Evolutionary conservation across 1,284 basidiomycete genomes (phyloP).

Genomic region (Veloboletus limbatus): DNA sequence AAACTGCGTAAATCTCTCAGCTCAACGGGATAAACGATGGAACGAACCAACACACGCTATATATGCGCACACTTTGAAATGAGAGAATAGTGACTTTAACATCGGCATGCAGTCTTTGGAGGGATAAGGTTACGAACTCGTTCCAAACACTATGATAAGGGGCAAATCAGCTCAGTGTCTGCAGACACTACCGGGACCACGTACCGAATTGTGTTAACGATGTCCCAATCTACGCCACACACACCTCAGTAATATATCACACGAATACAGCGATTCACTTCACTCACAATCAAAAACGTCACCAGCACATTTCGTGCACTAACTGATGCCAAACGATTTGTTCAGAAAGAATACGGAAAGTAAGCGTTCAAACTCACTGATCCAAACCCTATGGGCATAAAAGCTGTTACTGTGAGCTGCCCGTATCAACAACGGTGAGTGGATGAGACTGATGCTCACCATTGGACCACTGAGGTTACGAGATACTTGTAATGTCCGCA

Average conservation of each 20-base stretch:
- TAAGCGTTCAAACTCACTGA: conserved; percentile 9
- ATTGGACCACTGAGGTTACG: conserved; percentile 12
- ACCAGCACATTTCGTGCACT: conserved; percentile 6
- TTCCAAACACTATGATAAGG: conserved; percentile 4
- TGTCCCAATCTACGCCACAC: conserved; percentile 1
- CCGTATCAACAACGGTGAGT: neutral
- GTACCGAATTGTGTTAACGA: conserved; percentile 9
- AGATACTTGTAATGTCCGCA: neutral
- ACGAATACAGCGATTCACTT: neutral
- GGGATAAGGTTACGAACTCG: conserved; percentile 3
- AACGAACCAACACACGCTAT: neutral
- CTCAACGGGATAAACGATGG: neutral
- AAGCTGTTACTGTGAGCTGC: conserved; percentile 7
- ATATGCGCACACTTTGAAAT: conserved; percentile 3
- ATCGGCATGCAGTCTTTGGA: neutral
- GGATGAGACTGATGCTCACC: neutral
- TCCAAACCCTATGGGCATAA: conserved; percentile 18
- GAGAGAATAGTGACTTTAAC: neutral
- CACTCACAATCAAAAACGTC: conserved; percentile 11
- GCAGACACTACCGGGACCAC: neutral
- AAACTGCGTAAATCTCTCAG: conserved; percentile 5
- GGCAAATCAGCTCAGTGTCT: neutral
- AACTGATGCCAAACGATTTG: neutral
- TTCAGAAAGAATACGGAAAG: neutral
- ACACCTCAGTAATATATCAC: neutral